Evolutionary conservation across 208 protist genomes (phyloP).

Genomic region (Crithidia expoeki): DNA sequence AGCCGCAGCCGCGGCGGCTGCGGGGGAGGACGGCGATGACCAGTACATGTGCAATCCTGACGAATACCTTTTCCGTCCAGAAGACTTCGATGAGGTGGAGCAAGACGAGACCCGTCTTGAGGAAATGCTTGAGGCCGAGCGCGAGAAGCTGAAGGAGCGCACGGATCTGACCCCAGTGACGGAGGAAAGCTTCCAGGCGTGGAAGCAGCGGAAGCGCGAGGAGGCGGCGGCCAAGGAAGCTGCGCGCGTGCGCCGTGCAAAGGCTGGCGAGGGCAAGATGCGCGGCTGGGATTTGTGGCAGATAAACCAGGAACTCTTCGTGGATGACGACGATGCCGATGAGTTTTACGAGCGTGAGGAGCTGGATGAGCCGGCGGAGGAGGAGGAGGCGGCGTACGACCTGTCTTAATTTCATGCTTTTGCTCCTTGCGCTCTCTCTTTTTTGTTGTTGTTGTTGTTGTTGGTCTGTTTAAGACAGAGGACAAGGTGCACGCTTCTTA

Average conservation of each 20-base stretch:
- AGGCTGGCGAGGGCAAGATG: constrained; percentile 74
- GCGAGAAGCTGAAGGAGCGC: constrained; percentile 74
- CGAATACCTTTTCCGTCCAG: constrained; percentile 88
- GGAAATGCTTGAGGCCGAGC: constrained; percentile 87
- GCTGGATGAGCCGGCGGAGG: constrained; percentile 15
- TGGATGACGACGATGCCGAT: constrained; percentile 86
- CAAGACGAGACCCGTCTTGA: constrained; percentile 82
- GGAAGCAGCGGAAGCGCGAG: constrained; percentile 70
- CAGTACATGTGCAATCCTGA: constrained; percentile 72
- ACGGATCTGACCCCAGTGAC: constrained; percentile 84
- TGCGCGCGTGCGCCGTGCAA: constrained; percentile 67
- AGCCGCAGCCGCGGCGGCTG: constrained; percentile 2
- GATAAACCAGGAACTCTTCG: constrained; percentile 84
- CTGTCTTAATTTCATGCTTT: constrained; percentile 47
- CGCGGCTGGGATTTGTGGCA: constrained; percentile 86
- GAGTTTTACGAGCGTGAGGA: constrained; percentile 80
- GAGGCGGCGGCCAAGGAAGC: constrained; percentile 70
- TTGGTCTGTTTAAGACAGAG: not conserved
- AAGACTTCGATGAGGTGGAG: constrained; percentile 90
- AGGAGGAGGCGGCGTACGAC: constrained; percentile 64
- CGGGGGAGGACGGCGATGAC: constrained; percentile 34
- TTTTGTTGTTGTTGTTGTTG: not conserved
- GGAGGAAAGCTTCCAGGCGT: constrained; percentile 79
- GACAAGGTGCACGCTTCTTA: too few relatives aligned
- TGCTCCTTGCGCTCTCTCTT: not conserved